Evolutionary conservation across 2,329 filamentous ascomycete species (phyloP).

Genomic region (Fusarium sp.): DNA sequence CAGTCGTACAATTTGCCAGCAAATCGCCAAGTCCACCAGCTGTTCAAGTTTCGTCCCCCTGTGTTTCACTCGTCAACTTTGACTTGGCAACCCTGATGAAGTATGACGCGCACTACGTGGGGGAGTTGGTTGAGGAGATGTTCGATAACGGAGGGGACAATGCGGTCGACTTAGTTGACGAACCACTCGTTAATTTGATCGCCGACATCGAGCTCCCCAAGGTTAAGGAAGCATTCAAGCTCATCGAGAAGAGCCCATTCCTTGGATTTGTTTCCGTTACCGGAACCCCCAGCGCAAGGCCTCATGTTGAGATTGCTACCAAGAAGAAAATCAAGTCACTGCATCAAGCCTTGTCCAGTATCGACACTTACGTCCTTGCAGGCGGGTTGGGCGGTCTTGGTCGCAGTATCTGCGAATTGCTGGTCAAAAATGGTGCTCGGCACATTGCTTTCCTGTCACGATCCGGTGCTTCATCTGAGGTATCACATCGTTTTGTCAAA

Average conservation of each 20-base stretch:
- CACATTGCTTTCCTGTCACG: constrained; percentile 66
- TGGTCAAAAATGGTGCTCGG: constrained; percentile 62
- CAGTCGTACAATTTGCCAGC: constrained; percentile 48
- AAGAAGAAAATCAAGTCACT: constrained; percentile 42
- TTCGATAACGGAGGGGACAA: constrained; percentile 6
- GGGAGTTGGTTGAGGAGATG: constrained; percentile 42
- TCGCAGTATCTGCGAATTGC: constrained; percentile 61
- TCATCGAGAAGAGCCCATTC: constrained; percentile 43
- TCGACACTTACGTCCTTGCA: constrained; percentile 64
- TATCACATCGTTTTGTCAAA: constrained; percentile 47
- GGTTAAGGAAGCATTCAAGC: constrained; percentile 43
- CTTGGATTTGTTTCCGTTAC: constrained; percentile 38
- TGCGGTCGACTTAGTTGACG: background rate
- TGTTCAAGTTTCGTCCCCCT: constrained; percentile 16
- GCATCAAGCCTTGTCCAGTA: constrained; percentile 47
- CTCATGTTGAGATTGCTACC: constrained; percentile 39
- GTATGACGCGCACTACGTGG: constrained; percentile 49
- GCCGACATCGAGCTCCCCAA: constrained; percentile 34
- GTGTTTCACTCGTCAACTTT: constrained; percentile 48
- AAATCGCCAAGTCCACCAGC: constrained; percentile 33
- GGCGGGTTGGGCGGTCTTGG: constrained; percentile 70
- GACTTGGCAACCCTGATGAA: constrained; percentile 49
- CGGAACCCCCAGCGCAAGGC: constrained; percentile 3
- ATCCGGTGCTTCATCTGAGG: constrained; percentile 51
- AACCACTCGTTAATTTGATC: background rate